These are phyloP conservation scores for Hibiscus tridactylites DNA, from an alignment of 345 rosid species.

Conservation along the genomic window DNA sequence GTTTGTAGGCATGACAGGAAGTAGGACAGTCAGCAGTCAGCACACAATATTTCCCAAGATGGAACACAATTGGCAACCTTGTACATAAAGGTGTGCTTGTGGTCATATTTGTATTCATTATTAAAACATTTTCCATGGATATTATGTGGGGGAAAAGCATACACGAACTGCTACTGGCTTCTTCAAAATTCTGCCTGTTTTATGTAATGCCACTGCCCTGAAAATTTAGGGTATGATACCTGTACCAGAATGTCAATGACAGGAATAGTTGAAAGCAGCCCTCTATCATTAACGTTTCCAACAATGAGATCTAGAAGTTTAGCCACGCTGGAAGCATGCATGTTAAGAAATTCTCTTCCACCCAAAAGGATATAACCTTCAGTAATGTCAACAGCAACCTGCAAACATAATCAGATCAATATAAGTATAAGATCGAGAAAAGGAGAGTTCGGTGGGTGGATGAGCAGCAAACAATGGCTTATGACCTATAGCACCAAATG, in stretches of 20 bases:
- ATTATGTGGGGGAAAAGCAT: background rate
- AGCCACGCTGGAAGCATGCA: slow-evolving; percentile 77
- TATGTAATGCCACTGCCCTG: background rate
- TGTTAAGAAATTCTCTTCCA: slow-evolving; percentile 66
- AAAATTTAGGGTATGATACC: slow-evolving; percentile 30
- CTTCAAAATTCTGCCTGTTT: background rate
- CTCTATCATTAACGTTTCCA: slow-evolving; percentile 86
- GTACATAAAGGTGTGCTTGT: background rate
- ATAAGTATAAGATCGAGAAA: background rate
- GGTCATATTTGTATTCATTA: background rate
- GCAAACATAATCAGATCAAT: slow-evolving; percentile 19
- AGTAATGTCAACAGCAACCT: slow-evolving; percentile 78
- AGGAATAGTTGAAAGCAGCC: slow-evolving; percentile 74
- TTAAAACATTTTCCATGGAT: background rate
- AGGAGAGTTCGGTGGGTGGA: background rate
- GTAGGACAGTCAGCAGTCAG: background rate
- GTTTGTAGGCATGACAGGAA: background rate
- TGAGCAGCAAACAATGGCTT: background rate
- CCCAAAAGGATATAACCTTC: slow-evolving; percentile 78
- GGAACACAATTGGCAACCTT: background rate
- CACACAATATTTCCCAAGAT: background rate
- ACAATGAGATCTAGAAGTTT: slow-evolving; percentile 86
- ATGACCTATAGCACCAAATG: background rate
- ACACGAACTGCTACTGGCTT: background rate
- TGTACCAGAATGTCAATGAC: slow-evolving; percentile 81